Conservation (phyloP, 345 rosid genomes). For the Combretum micranthum region DNA sequence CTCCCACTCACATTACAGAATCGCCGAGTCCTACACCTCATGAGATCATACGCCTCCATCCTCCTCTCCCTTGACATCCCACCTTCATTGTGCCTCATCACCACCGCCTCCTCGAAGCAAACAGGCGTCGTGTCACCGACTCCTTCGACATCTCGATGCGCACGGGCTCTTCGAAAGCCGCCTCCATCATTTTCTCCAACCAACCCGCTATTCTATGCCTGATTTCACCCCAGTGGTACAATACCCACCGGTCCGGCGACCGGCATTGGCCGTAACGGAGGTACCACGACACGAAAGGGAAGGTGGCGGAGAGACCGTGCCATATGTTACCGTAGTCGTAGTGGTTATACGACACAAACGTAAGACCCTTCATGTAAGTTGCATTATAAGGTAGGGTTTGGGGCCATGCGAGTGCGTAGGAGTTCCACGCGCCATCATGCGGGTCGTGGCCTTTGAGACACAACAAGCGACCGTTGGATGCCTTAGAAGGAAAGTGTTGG, state of each 20-base stretch:
- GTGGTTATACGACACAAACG: constrained; percentile 64
- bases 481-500: constrained; percentile 54
- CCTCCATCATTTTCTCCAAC: constrained; percentile 35
- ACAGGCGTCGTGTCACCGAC: constrained; percentile 21
- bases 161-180: constrained; percentile 30
- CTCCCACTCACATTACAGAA: constrained; percentile 35
- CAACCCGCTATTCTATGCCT: constrained; percentile 44
- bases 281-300: constrained; percentile 66
- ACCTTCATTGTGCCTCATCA: constrained; percentile 76
- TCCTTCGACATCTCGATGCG: constrained; percentile 23
- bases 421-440: constrained; percentile 74
- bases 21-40: constrained; percentile 52
- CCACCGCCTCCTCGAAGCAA: constrained; percentile 72
- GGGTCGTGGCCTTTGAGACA: constrained; percentile 51
- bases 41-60: constrained; percentile 49
- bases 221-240: constrained; percentile 73
- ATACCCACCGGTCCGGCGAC: constrained; percentile 48
- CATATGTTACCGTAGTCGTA: constrained; percentile 55
- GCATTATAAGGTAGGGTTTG: constrained; percentile 45
- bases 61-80: constrained; percentile 65
- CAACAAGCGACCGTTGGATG: constrained; percentile 40
- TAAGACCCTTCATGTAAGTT: constrained; percentile 37
- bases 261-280: constrained; percentile 29
- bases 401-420: constrained; percentile 61
- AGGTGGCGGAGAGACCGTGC: constrained; percentile 53